These are phyloP conservation scores for Bullera alba DNA, from an alignment of 768 basidiomycete species.

Conservation along the genomic window DNA sequence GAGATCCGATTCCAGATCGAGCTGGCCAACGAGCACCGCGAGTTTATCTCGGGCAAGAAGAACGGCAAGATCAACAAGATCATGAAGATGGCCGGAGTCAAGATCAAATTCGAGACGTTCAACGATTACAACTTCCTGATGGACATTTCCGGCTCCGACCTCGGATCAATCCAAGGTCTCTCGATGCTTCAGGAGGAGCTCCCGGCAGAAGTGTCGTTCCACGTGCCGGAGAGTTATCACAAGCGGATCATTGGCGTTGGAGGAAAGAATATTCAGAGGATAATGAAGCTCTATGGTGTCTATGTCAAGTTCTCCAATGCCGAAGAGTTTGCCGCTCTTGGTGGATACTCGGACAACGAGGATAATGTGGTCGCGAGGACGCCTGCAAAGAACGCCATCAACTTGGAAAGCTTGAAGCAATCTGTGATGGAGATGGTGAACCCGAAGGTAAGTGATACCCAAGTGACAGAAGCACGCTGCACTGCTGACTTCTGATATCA, in stretches of 20 bases:
- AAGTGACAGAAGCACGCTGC: background rate
- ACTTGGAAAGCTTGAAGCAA: slow-evolving; percentile 88
- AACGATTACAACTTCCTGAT: slow-evolving; percentile 85
- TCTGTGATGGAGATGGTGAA: slow-evolving; percentile 96
- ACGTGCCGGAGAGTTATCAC: slow-evolving; percentile 95
- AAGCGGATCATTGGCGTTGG: slow-evolving; percentile 98
- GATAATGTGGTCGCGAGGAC: slow-evolving; percentile 98
- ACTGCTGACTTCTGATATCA: slow-evolving; percentile 39
- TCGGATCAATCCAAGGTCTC: slow-evolving; percentile 77
- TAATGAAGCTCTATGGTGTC: slow-evolving; percentile 99
- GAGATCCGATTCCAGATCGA: slow-evolving; percentile 98
- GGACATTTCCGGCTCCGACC: slow-evolving; percentile 77
- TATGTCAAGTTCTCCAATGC: slow-evolving; percentile 99
- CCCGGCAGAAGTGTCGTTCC: slow-evolving; percentile 97
- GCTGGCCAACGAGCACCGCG: slow-evolving; percentile 91
- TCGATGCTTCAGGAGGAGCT: slow-evolving; percentile 89
- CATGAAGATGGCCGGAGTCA: slow-evolving; percentile 93
- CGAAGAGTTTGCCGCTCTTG: slow-evolving; percentile 89
- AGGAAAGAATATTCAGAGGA: slow-evolving; percentile 93
- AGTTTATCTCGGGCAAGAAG: slow-evolving; percentile 98
- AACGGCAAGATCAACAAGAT: slow-evolving; percentile 99
- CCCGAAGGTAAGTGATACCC: slow-evolving; percentile 63
- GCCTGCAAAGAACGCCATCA: slow-evolving; percentile 92
- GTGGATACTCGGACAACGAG: slow-evolving; percentile 93
- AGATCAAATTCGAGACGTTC: slow-evolving; percentile 98